phyloP scores from a whole-genome alignment of 169 alveolate species.

The Plasmodium adleri region DNA sequence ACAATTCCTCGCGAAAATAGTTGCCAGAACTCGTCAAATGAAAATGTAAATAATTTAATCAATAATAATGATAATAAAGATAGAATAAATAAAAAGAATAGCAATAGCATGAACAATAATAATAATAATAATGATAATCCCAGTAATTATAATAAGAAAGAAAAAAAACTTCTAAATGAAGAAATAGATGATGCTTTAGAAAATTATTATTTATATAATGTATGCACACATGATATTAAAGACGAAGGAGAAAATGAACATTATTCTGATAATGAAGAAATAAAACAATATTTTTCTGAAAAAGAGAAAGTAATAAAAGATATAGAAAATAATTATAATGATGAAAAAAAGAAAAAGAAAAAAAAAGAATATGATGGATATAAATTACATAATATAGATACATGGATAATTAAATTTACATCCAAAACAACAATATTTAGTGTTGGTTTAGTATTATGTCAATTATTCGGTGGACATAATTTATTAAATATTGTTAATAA shows the following conservation, averaged over 20 bases:
- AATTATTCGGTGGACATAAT: constrained; percentile 82
- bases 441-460: constrained; percentile 80
- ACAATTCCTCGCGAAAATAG: not conserved
- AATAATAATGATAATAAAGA: not conserved
- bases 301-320: constrained; percentile 43
- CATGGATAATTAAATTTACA: constrained; percentile 79
- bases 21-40: not conserved
- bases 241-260: constrained; percentile 34
- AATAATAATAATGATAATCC: too few relatives aligned
- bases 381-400: constrained; percentile 42
- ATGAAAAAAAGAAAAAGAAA: constrained; percentile 36
- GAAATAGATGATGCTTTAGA: constrained; percentile 19
- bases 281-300: constrained; percentile 36
- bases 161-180: constrained; percentile 11
- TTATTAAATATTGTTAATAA: constrained; percentile 76
- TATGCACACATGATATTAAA: constrained; percentile 52
- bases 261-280: constrained; percentile 55
- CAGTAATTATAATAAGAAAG: not conserved
- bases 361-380: constrained; percentile 57
- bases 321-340: constrained; percentile 35
- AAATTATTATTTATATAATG: constrained; percentile 44
- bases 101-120: too few relatives aligned
- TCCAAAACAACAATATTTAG: constrained; percentile 78
- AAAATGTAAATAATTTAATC: not conserved
- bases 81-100: not conserved